phyloP scores from a whole-genome alignment of 208 protist species.

The Leishmania martiniquensis region DNA sequence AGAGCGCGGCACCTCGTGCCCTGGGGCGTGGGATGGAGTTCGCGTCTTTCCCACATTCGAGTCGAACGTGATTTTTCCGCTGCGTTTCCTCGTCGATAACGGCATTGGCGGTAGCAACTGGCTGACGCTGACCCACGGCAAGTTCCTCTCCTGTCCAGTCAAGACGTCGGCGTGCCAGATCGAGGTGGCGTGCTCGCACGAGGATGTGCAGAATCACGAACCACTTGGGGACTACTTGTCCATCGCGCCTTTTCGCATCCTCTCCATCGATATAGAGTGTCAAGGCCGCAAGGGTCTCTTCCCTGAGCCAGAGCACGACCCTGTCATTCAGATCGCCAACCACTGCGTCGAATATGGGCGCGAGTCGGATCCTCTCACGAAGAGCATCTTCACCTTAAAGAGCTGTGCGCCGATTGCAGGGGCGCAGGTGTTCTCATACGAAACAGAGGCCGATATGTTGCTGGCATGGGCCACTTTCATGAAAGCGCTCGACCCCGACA shows the following conservation, averaged over 20 bases:
- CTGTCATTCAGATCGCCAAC: conserved; percentile 99
- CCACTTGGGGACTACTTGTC: conserved; percentile 92
- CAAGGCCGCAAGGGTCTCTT: conserved; percentile 98
- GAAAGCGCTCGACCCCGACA: conserved; percentile 92
- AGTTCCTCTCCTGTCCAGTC: conserved; percentile 40
- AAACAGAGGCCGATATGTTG: conserved; percentile 95
- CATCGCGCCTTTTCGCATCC: conserved; percentile 98
- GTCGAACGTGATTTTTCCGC: conserved; percentile 98
- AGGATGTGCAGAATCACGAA: conserved; percentile 87
- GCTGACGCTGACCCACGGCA: conserved; percentile 87
- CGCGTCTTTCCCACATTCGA: conserved; percentile 97
- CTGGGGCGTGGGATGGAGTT: conserved; percentile 71
- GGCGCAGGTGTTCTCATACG: conserved; percentile 93
- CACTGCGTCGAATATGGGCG: conserved; percentile 93
- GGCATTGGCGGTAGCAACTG: conserved; percentile 96
- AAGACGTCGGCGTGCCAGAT: conserved; percentile 91
- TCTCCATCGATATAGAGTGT: conserved; percentile 99
- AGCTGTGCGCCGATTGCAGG: conserved; percentile 96
- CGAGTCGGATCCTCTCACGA: conserved; percentile 63
- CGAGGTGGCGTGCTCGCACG: conserved; percentile 91
- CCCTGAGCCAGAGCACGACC: conserved; percentile 98
- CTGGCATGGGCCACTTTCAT: conserved; percentile 90
- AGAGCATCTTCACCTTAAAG: conserved; percentile 95
- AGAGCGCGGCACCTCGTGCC: conserved; percentile 76
- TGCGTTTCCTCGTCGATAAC: conserved; percentile 99